Percentiles rank a stretch among this genome's conserved stretches.
Evolutionary conservation across 2,329 filamentous ascomycete genomes (phyloP).

Genomic region (Drechslerella dactyloides): DNA sequence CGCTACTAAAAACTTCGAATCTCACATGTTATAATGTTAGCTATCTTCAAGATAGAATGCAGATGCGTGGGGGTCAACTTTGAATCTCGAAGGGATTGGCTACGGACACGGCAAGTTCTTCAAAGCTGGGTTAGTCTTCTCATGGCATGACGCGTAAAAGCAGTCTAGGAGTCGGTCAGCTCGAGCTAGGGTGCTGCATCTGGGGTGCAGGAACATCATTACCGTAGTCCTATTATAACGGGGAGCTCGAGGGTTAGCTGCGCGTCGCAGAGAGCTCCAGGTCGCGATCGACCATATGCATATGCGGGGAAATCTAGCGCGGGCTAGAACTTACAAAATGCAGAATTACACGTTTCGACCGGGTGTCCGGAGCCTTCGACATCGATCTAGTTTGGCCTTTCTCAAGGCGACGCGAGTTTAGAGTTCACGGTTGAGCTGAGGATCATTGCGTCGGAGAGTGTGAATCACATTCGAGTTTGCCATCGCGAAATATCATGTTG

Average conservation of each 20-base stretch:
- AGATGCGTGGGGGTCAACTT: not conserved
- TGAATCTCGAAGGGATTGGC: not conserved
- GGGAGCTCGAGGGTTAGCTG: not conserved
- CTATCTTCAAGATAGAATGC: too few species aligned
- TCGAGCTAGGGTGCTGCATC: not conserved
- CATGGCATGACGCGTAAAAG: constrained; percentile 49
- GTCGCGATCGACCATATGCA: not conserved
- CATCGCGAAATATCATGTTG: not conserved
- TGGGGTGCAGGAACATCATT: constrained; percentile 7
- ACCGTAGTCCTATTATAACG: constrained; percentile 48
- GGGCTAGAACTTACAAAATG: constrained; percentile 37
- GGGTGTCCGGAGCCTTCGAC: constrained; percentile 26
- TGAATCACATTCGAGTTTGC: too few species aligned
- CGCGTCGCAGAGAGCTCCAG: not conserved
- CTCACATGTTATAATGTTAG: not conserved
- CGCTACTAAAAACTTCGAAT: constrained; percentile 67
- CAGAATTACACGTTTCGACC: constrained; percentile 37
- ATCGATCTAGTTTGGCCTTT: constrained; percentile 5
- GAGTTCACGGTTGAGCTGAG: too few species aligned
- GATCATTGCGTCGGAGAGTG: too few species aligned
- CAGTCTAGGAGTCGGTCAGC: constrained; percentile 22
- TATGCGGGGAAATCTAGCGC: not conserved
- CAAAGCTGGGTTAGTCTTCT: constrained; percentile 41
- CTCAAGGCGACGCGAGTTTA: not conserved
- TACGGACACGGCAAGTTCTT: constrained; percentile 37